Percentiles rank a stretch among this genome's conserved stretches.
Evolutionary conservation across 495 filamentous ascomycete genomes (phyloP).

Genomic region (Aspergillus indologenus): DNA sequence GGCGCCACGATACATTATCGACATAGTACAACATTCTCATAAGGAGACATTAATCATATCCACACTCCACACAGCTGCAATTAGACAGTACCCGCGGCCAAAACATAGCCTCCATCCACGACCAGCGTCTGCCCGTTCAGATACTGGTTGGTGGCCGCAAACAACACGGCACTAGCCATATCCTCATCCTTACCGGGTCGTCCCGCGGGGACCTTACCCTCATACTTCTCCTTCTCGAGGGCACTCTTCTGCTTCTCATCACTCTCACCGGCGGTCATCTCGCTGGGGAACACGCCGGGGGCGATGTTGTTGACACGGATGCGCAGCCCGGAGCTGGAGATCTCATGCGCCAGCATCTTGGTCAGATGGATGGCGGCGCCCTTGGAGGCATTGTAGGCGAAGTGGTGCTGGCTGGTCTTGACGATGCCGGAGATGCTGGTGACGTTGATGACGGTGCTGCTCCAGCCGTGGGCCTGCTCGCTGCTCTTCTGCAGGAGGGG

Average conservation of each 20-base stretch:
- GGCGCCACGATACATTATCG: too few relatives aligned
- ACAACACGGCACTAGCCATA: constrained; percentile 67
- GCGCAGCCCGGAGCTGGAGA: constrained; percentile 37
- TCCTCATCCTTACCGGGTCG: constrained; percentile 69
- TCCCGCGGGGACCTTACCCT: constrained; percentile 53
- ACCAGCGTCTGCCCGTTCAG: constrained; percentile 66
- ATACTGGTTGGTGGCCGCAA: constrained; percentile 64
- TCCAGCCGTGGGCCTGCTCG: constrained; percentile 46
- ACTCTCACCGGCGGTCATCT: constrained; percentile 54
- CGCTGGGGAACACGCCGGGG: constrained; percentile 52
- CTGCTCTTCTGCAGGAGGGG: constrained; percentile 43
- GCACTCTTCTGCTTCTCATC: constrained; percentile 49
- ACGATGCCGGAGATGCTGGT: constrained; percentile 53
- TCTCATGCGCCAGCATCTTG: constrained; percentile 52
- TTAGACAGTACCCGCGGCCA: constrained; percentile 29
- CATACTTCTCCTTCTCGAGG: constrained; percentile 58
- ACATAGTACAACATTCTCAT: not conserved
- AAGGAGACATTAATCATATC: not conserved
- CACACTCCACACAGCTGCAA: not conserved
- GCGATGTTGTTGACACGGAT: constrained; percentile 55
- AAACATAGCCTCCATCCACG: constrained; percentile 62
- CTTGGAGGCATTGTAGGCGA: constrained; percentile 53
- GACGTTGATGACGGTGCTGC: constrained; percentile 59
- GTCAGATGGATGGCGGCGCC: constrained; percentile 52
- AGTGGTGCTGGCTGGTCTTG: constrained; percentile 49